Base-by-base conservation (phyloP, 2,329 filamentous ascomycete genomes). In the Elsinoe australis region DNA sequence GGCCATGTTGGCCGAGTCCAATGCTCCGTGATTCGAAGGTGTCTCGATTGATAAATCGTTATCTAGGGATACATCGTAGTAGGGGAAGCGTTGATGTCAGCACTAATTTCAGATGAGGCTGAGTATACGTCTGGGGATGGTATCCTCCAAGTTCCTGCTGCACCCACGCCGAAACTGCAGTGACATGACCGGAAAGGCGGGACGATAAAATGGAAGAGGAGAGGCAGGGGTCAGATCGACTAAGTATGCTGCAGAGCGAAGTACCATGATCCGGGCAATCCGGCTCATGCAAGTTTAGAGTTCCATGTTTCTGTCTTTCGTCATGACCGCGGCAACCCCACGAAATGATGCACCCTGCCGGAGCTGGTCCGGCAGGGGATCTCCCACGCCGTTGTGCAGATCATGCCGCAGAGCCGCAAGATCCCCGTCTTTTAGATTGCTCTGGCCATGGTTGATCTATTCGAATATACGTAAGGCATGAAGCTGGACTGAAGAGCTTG, bases 301-400 rank as follows among this genome's bases (percentile, higher is more conserved):
- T n/a, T n/a, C n/a, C n/a, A n/a, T n/a, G 39, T 44, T 44, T 44
- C 39, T 32, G 17, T 9, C 39, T 44, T 44, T 44, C 39, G 39
- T 44, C 39, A 44, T 44, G 14, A 18, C 39, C 24, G 21, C 21
- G 35, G 12, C 7, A 32, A 29, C 10, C 14, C 10, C 10, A 26
- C 39, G 28, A 36, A 36, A 36, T 24, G 39, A 14, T 8, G 24
- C 39, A 44, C 15, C 39, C 3, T 44, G 9, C 24, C 39, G 39
- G 21, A 14, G 24, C 39, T 21, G 39, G 24, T 29, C 24, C n/a
- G 12, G 14, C 39, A 17, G 15, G n/a, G 17, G 36, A 41, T 41
- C 36, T 41, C 21, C 36, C n/a, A n/a, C n/a, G n/a, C n/a, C n/a
- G n/a, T n/a, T n/a, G n/a, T n/a, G n/a, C n/a, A n/a, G n/a, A n/a